Conservation (phyloP, 805 yeast genomes). For the Teunomyces atbi region DNA sequence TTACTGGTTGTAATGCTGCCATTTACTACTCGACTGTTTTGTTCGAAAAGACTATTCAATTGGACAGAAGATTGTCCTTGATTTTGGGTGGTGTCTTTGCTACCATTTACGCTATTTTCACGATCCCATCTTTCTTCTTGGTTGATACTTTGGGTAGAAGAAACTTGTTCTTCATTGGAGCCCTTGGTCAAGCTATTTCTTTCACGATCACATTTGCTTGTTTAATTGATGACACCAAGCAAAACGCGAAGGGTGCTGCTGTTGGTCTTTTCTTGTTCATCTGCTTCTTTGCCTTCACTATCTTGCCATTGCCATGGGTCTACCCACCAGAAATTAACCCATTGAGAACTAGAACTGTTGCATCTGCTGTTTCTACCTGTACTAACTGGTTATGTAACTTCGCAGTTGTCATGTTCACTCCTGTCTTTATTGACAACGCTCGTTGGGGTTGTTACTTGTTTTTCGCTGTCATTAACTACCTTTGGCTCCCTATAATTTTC, state of each 20-base stretch:
- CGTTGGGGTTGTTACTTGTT: constrained; percentile 44
- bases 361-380: constrained; percentile 44
- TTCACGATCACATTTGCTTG: constrained; percentile 43
- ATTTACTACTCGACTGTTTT: constrained; percentile 63
- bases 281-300: constrained; percentile 43
- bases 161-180: constrained; percentile 44
- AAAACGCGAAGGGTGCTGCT: constrained; percentile 45
- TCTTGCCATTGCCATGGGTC: constrained; percentile 47
- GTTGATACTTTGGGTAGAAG: constrained; percentile 46
- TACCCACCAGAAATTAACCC: constrained; percentile 49
- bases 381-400: constrained; percentile 46
- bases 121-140: constrained; percentile 45
- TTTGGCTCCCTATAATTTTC: constrained; percentile 39
- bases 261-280: constrained; percentile 46
- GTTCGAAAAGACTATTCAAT: constrained; percentile 50
- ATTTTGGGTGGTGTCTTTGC: constrained; percentile 66
- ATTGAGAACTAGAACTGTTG: constrained; percentile 45
- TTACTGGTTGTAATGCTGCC: constrained; percentile 70
- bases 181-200: constrained; percentile 40
- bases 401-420: constrained; percentile 48
- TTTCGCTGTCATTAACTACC: constrained; percentile 39
- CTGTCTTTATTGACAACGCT: constrained; percentile 36
- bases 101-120: constrained; percentile 56
- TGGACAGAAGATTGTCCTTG: constrained; percentile 51
- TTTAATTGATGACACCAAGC: constrained; percentile 28